Base-by-base conservation (phyloP, 1,284 basidiomycete species). In the Schizophyllum amplum region DNA sequence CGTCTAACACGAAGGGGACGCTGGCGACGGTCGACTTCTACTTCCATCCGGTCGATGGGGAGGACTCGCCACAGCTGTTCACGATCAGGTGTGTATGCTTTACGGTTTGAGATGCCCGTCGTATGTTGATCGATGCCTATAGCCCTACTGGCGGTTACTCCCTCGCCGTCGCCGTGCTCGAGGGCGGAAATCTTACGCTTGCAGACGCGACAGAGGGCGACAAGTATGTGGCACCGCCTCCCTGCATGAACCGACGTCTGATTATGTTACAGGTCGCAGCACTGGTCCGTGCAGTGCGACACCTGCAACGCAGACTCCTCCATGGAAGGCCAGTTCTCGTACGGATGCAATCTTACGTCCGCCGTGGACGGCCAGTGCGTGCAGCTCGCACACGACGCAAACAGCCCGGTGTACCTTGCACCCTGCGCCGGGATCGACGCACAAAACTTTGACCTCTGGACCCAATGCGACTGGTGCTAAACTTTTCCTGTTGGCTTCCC, bases 381-480 rank as follows among this genome's bases (percentile, higher is more conserved):
- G 24, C 20, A 48, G 24, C 52, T 50, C 7, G 55, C 24, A 20
- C n/a, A 27, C 15, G 21, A 50, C 11, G 48, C 46, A 9, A 50
- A 50, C 24, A 26, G 52, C 27, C 7, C 26, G 4, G 13, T 3
- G 56, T 27, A 52, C 57, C 47, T 58, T 9, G 46, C 53, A 23
- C 17, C 46, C 23, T 54, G 56, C 53, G 27, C 47, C 53, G 15
- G 58, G 42, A 46, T 59, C 55, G 33, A 48, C 27, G 13, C 9
- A 15, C 55, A 57, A 42, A 54, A 57, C 33, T 57, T 57, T 20
- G 56, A 55, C 22, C 63, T 59, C n/a, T 57, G 57, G 55, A 61
- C 59, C 13, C 57, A 50, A 20, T 50, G 24, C 48, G 48, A 50
- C 7, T 42, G 33, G 33, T 42, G 33, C 33, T 42, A 9, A 42